phyloP scores from a whole-genome alignment of 805 yeast genomes.

The Wickerhamomyces kurtzmanii region DNA sequence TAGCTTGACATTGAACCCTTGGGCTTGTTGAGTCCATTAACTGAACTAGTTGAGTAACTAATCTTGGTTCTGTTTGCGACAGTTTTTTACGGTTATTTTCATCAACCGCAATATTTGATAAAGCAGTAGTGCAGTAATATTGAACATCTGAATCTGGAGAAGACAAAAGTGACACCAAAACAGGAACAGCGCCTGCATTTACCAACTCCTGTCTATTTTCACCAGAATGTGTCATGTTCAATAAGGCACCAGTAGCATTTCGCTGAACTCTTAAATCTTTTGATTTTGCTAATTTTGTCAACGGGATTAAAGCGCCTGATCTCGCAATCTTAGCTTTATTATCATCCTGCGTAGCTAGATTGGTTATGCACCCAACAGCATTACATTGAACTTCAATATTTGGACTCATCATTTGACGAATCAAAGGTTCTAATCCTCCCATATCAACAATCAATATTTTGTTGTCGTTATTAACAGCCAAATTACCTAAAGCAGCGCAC shows the following conservation, averaged over 20 bases:
- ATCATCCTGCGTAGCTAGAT: conserved; percentile 95
- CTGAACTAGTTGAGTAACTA: conserved; percentile 78
- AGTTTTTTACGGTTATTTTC: conserved; percentile 81
- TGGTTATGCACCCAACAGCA: conserved; percentile 98
- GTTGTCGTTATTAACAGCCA: conserved; percentile 94
- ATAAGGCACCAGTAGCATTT: conserved; percentile 95
- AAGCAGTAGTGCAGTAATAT: conserved; percentile 95
- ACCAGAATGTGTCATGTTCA: conserved; percentile 96
- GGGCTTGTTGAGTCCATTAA: conserved; percentile 92
- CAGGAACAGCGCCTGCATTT: conserved; percentile 97
- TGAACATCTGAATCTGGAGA: conserved; percentile 94
- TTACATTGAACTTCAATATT: conserved; percentile 98
- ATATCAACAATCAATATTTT: conserved; percentile 89
- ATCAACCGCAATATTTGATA: conserved; percentile 95
- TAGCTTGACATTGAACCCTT: conserved; percentile 97
- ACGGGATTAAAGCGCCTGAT: conserved; percentile 90
- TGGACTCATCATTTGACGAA: conserved; percentile 94
- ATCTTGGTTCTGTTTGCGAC: conserved; percentile 85
- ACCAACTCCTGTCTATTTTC: conserved; percentile 95
- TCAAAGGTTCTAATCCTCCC: conserved; percentile 96
- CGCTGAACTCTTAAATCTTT: conserved; percentile 94
- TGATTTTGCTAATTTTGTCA: conserved; percentile 89
- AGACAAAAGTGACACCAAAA: conserved; percentile 75
- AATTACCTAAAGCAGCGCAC: conserved; percentile 96
- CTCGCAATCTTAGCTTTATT: conserved; percentile 94